These are phyloP conservation scores for Aspergillus pseudoterreus DNA, from an alignment of 2,329 filamentous ascomycete genomes.

Conservation along the genomic window DNA sequence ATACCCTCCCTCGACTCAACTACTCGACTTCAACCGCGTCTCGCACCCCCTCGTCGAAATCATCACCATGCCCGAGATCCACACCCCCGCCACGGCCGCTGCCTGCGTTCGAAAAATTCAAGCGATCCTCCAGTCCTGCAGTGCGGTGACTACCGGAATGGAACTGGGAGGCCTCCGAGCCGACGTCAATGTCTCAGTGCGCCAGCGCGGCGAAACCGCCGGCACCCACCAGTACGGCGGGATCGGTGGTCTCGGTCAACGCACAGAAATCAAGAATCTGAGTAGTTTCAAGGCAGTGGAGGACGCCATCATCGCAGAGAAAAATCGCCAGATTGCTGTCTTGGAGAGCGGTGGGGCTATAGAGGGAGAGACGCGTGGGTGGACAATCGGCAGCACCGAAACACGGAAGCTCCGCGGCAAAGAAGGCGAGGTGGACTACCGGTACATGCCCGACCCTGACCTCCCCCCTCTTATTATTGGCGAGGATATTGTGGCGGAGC, in stretches of 20 bases:
- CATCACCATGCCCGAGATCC: slow-evolving; percentile 85
- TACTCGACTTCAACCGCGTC: slow-evolving; percentile 91
- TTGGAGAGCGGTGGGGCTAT: slow-evolving; percentile 72
- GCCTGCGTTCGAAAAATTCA: slow-evolving; percentile 88
- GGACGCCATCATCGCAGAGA: slow-evolving; percentile 87
- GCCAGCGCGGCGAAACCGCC: slow-evolving; percentile 51
- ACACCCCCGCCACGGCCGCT: slow-evolving; percentile 80
- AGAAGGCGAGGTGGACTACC: slow-evolving; percentile 94
- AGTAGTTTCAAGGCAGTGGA: slow-evolving; percentile 94
- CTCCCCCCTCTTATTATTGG: slow-evolving; percentile 75
- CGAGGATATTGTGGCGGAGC: slow-evolving; percentile 61
- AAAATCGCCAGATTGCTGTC: slow-evolving; percentile 79
- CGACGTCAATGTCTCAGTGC: slow-evolving; percentile 92
- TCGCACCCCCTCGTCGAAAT: slow-evolving; percentile 91
- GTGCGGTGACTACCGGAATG: slow-evolving; percentile 88
- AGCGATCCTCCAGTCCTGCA: slow-evolving; percentile 70
- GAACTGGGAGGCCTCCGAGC: slow-evolving; percentile 85
- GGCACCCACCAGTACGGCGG: slow-evolving; percentile 52
- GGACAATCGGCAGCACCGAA: slow-evolving; percentile 78
- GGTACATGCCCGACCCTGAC: slow-evolving; percentile 98
- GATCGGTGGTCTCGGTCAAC: slow-evolving; percentile 67
- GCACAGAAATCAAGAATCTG: slow-evolving; percentile 96
- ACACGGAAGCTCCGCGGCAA: slow-evolving; percentile 83
- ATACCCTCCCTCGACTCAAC: slow-evolving; percentile 67
- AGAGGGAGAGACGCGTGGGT: slow-evolving; percentile 85